A percentile compares a stretch with the other conserved stretches of the same genome.
Evolutionary conservation across 202 grass and related monocot species (phyloP).

Genomic region (Tripidium arundinaceum): DNA sequence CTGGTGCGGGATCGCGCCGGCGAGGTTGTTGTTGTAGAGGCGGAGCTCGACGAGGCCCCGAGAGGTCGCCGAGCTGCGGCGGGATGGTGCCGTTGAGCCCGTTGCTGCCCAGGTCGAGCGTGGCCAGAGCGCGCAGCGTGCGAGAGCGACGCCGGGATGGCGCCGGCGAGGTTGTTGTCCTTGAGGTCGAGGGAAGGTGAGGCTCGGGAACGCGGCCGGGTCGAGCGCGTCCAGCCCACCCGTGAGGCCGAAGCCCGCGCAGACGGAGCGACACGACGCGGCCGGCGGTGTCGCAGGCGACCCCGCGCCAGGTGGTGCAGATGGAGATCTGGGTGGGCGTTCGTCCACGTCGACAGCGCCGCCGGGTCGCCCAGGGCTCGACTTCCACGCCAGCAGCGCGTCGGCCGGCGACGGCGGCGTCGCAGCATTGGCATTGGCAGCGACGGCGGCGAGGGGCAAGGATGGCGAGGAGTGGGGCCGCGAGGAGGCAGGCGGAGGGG

Average conservation of each 20-base stretch:
- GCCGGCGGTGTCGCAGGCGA: conserved; percentile 36
- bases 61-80: background rate
- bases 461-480: background rate
- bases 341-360: conserved; percentile 46
- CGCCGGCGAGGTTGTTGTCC: conserved; percentile 42
- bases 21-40: background rate
- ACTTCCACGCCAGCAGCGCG: conserved; percentile 65
- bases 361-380: conserved; percentile 28
- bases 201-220: conserved; percentile 34
- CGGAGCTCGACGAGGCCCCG: background rate
- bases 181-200: conserved; percentile 61
- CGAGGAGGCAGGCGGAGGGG: background rate
- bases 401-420: conserved; percentile 22
- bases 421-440: background rate
- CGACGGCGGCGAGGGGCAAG: background rate
- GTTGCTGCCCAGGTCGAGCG: conserved; percentile 31
- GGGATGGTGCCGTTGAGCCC: background rate
- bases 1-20: background rate
- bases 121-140: conserved; percentile 32
- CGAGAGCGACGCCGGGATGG: conserved; percentile 48
- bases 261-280: conserved; percentile 37
- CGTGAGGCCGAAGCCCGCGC: conserved; percentile 5
- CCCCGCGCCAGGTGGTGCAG: conserved; percentile 47
- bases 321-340: background rate
- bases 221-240: conserved; percentile 41